These are phyloP conservation scores for Cryptococcus sp. DNA, from an alignment of 1,284 basidiomycete genomes.

Conservation along the genomic window DNA sequence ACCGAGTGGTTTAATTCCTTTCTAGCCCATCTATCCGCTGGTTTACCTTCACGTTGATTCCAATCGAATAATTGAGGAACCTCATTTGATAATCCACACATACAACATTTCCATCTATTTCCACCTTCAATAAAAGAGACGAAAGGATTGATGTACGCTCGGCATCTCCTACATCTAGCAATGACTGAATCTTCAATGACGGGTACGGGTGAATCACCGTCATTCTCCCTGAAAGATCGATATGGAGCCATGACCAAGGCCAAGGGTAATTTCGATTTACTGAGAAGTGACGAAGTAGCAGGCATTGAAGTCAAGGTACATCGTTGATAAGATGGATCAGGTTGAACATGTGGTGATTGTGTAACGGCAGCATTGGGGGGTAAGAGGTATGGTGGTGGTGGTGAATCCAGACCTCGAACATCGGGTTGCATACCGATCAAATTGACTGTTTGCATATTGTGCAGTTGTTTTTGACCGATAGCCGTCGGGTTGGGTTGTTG, in stretches of 20 bases:
- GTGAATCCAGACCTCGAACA: constrained; percentile 70
- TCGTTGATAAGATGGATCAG: constrained; percentile 88
- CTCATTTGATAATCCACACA: constrained; percentile 98
- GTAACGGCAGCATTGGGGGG: constrained; percentile 79
- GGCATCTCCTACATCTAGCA: constrained; percentile 92
- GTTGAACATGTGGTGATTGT: constrained; percentile 72
- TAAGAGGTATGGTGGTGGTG: constrained; percentile 83
- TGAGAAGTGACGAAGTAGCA: constrained; percentile 82
- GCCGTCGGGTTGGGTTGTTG: background rate
- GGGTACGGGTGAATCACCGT: constrained; percentile 64
- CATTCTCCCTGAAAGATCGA: constrained; percentile 61
- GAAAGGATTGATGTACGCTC: constrained; percentile 98
- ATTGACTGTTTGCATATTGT: constrained; percentile 75
- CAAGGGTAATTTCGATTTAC: constrained; percentile 90
- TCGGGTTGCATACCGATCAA: constrained; percentile 85
- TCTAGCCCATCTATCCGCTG: constrained; percentile 90
- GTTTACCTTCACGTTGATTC: constrained; percentile 89
- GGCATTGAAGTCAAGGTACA: constrained; percentile 89
- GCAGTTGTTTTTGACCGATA: constrained; percentile 38
- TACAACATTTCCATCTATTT: constrained; percentile 98
- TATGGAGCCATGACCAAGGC: constrained; percentile 90
- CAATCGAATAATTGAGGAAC: constrained; percentile 98
- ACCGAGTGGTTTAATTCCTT: constrained; percentile 89
- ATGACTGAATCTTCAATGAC: constrained; percentile 92
- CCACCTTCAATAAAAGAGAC: constrained; percentile 98